phyloP scores from a whole-genome alignment of 176 grass and related monocot genomes.

The Phragmites australis region DNA sequence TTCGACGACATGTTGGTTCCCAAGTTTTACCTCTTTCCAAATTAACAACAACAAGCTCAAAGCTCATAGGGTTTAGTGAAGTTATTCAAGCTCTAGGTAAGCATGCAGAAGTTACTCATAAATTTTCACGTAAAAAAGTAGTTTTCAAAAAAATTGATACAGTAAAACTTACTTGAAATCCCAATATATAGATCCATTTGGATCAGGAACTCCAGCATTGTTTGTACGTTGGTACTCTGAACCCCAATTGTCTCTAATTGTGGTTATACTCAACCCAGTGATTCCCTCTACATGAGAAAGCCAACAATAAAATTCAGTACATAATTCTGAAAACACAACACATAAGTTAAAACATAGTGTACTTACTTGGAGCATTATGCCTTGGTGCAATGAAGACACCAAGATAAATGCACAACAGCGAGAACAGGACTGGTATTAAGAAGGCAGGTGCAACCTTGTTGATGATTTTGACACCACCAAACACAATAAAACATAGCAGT shows the following conservation, averaged over 20 bases:
- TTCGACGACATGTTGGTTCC: background rate
- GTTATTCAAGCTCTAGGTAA: background rate
- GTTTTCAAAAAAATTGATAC: conserved; percentile 16
- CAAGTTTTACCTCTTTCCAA: background rate
- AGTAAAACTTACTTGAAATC: conserved; percentile 85
- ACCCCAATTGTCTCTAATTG: conserved; percentile 87
- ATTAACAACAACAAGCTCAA: conserved; percentile 5
- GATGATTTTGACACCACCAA: conserved; percentile 99
- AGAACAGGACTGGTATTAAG: conserved; percentile 91
- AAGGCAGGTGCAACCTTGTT: conserved; percentile 95
- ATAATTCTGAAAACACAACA: conserved; percentile 31
- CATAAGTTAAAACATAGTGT: conserved; percentile 25
- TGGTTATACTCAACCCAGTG: conserved; percentile 78
- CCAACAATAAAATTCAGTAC: conserved; percentile 15
- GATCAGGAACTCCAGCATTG: conserved; percentile 92
- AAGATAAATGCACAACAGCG: conserved; percentile 88
- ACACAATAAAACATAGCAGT: conserved; percentile 95
- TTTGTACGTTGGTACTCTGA: conserved; percentile 91
- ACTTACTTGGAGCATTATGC: conserved; percentile 77
- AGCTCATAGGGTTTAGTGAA: conserved; percentile 15
- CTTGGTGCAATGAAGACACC: conserved; percentile 93
- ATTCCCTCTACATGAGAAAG: conserved; percentile 66
- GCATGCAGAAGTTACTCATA: background rate
- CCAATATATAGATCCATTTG: conserved; percentile 88
- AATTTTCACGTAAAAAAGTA: background rate